Base-by-base conservation (phyloP, 2,329 filamentous ascomycete species). In the Metarhizium rileyi region DNA sequence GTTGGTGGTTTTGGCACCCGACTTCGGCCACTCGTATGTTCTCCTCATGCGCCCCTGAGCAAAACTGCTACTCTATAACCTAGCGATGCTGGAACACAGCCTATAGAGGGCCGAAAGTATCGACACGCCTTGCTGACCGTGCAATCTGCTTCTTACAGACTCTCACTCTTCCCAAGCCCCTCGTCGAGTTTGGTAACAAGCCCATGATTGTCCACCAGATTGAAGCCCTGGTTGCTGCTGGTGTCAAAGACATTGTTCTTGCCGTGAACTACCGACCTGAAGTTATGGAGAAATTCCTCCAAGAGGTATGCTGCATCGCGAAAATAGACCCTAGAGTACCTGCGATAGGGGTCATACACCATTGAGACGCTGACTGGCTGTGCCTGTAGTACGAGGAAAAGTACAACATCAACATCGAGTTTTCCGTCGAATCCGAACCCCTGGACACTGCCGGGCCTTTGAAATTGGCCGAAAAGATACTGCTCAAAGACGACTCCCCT, bases 151-250 rank as follows among this genome's bases (percentile, higher is more conserved):
- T 14, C 16, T 36, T 47, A 27, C 67, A 95, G 89, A 98, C 91
- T 61, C 83, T 98, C 66, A 96, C 93, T 47, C 87, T 96, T 59
- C 91, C 91, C 55, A 98, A 97, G 73, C 91, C 93, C 57, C 80
- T 98, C 59, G 93, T 98, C 64, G 91, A 98, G 74, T 98, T 98
- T 66, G 90, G 83, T 66, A 98, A 98, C 80, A 91, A 93, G 74
- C 93, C 90, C 67, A 98, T 98, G 91, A 97, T 98, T 70, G 80
- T 94, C 64, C 91, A 97, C 73, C 91, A 98, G 74, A 88, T 98
- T 62, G 90, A 96, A 74, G 90, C 89, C 58, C 80, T 98, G 59
- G 91, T 93, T 59, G 86, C 84, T 53, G 91, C 90, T 52, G 91
- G 91, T 68, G 93, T 97, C 57, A 97, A 89, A 55, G 90, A 97